phyloP scores from a whole-genome alignment of 2,329 filamentous ascomycete species.

The Colletotrichum echinochloae region DNA sequence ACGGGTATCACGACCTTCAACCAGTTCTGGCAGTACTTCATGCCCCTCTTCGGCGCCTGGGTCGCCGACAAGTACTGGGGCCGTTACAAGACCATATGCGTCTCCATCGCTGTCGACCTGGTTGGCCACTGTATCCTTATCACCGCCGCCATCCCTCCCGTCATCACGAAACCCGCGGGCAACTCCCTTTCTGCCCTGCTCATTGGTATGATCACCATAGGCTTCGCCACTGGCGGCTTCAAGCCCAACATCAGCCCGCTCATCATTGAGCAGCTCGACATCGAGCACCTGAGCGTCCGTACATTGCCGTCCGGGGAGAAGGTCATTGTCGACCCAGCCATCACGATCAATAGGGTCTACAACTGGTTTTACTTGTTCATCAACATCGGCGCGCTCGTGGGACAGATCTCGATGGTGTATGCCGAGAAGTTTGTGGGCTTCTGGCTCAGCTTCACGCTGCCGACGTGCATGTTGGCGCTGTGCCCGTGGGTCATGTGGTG shows the following conservation, averaged over 20 bases:
- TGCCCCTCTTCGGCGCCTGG: constrained; percentile 67
- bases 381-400: constrained; percentile 75
- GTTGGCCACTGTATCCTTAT: constrained; percentile 76
- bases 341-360: constrained; percentile 73
- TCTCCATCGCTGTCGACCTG: constrained; percentile 71
- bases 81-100: constrained; percentile 76
- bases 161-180: constrained; percentile 67
- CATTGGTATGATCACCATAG: constrained; percentile 65
- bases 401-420: constrained; percentile 76
- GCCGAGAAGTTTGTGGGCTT: constrained; percentile 81
- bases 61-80: constrained; percentile 70
- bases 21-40: constrained; percentile 70
- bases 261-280: constrained; percentile 73
- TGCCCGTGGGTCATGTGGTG: constrained; percentile 73
- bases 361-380: constrained; percentile 80
- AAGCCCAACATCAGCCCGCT: constrained; percentile 79
- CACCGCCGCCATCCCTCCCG: constrained; percentile 71
- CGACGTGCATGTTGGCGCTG: constrained; percentile 72
- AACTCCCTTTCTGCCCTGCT: constrained; percentile 70
- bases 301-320: constrained; percentile 67
- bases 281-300: constrained; percentile 65
- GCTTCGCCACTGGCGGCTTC: constrained; percentile 78
- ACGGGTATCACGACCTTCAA: constrained; percentile 61
- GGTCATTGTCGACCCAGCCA: constrained; percentile 73
- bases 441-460: constrained; percentile 77